Percentiles rank a stretch among this genome's conserved stretches.
Evolutionary conservation across 1,139 yeast species (phyloP).

Genomic region (Debaryomycetaceae sp.): DNA sequence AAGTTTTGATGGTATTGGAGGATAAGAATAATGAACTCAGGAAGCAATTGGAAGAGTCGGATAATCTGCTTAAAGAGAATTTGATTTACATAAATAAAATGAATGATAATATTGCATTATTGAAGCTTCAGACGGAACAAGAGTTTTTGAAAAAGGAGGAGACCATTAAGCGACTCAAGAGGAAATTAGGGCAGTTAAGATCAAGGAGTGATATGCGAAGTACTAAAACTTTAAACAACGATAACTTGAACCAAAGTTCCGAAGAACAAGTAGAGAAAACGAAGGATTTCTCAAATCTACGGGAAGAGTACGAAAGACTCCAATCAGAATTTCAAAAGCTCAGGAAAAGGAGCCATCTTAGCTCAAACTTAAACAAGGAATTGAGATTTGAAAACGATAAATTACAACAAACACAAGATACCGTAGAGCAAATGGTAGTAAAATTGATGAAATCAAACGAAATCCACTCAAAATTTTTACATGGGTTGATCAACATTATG

Average conservation of each 20-base stretch:
- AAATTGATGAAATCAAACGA: slow-evolving; percentile 4
- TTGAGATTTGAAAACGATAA: not conserved
- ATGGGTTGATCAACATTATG: slow-evolving; percentile 2
- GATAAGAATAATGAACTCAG: not conserved
- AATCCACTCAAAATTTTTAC: slow-evolving; percentile 2
- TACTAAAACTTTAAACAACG: not conserved
- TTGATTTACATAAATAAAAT: not conserved
- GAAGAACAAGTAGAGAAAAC: not conserved
- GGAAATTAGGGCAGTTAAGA: not conserved
- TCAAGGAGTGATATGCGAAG: not conserved
- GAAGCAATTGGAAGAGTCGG: not conserved
- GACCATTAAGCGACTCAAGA: not conserved
- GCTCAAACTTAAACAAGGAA: not conserved
- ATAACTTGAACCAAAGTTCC: not conserved
- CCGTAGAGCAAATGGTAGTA: not conserved
- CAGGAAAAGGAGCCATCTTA: slow-evolving; percentile 1
- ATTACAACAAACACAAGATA: slow-evolving; percentile 1
- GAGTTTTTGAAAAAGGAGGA: not conserved
- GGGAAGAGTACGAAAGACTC: not conserved
- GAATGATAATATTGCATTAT: not conserved
- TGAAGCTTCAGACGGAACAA: not conserved
- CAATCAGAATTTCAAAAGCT: not conserved
- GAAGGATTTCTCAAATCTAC: not conserved
- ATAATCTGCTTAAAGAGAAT: not conserved
- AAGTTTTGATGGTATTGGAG: not conserved